These are phyloP conservation scores for Clavulina sp. DNA, from an alignment of 768 basidiomycete genomes.

Conservation along the genomic window DNA sequence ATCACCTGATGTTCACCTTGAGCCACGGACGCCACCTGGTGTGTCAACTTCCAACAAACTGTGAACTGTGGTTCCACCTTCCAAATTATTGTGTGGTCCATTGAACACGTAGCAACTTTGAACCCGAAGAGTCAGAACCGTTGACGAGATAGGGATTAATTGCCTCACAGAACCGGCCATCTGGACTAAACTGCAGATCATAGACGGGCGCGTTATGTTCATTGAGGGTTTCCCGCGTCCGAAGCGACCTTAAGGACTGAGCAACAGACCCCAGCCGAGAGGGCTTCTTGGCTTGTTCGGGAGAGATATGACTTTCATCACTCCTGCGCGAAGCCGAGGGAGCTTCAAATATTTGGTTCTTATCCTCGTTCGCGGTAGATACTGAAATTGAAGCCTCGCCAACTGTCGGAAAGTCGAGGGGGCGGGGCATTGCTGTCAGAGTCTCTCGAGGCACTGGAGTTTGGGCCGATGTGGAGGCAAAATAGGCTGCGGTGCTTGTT, in stretches of 20 bases:
- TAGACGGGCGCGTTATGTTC: conserved; percentile 46
- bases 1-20: no score
- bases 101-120: conserved; percentile 50
- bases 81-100: conserved; percentile 8
- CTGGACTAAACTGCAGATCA: conserved; percentile 60
- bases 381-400: neutral
- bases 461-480: no score
- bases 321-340: neutral
- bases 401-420: neutral
- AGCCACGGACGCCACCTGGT: conserved; percentile 49
- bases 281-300: conserved; percentile 14
- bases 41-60: conserved; percentile 46
- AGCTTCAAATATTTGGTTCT: neutral
- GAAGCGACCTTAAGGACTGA: conserved; percentile 37
- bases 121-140: neutral
- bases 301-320: neutral
- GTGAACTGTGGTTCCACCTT: conserved; percentile 28
- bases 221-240: conserved; percentile 38
- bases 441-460: neutral
- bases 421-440: neutral
- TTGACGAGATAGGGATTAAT: neutral
- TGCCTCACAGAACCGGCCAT: conserved; percentile 34
- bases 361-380: neutral
- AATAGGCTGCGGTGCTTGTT: no score
- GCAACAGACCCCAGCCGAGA: conserved; percentile 39